phyloP scores from a whole-genome alignment of 2,329 filamentous ascomycete species.

The Neonectria hederae region DNA sequence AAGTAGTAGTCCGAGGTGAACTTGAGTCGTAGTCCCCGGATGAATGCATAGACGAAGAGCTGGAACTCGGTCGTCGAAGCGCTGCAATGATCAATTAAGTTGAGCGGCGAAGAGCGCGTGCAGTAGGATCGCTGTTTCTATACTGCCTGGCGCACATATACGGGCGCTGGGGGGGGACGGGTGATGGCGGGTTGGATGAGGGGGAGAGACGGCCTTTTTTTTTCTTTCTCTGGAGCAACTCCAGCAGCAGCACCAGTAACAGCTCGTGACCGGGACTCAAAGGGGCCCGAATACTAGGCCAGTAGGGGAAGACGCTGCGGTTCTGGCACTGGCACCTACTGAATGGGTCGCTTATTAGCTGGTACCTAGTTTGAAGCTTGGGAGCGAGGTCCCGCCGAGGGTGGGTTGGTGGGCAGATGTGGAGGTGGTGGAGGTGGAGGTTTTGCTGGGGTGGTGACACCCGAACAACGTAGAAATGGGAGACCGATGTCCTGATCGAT shows the following conservation, averaged over 20 bases:
- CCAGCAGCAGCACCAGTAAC: slow-evolving; percentile 29
- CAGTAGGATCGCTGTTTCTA: background rate
- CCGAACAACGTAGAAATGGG: background rate
- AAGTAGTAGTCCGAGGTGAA: slow-evolving; percentile 13
- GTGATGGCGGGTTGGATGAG: slow-evolving; percentile 28
- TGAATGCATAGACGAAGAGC: slow-evolving; percentile 17
- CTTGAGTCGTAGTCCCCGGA: slow-evolving; percentile 8
- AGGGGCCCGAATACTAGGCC: slow-evolving; percentile 31
- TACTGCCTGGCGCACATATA: slow-evolving; percentile 6
- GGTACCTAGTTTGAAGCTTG: slow-evolving; percentile 38
- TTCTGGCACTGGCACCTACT: slow-evolving; percentile 35
- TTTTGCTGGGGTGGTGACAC: slow-evolving; percentile 22
- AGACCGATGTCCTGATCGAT: slow-evolving; percentile 1
- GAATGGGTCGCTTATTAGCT: slow-evolving; percentile 43
- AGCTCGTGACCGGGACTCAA: slow-evolving; percentile 39
- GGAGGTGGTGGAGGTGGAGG: slow-evolving; percentile 41
- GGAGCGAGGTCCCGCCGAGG: slow-evolving; percentile 44
- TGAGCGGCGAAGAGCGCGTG: background rate
- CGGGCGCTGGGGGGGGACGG: slow-evolving; percentile 2
- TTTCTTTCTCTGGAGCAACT: slow-evolving; percentile 36
- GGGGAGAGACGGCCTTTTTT: slow-evolving; percentile 28
- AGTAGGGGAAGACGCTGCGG: slow-evolving; percentile 31
- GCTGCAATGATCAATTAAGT: slow-evolving; percentile 7
- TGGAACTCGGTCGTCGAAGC: background rate
- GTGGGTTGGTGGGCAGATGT: slow-evolving; percentile 44